Evolutionary conservation across 805 yeast genomes (phyloP), one percentile per base, ranked within the genome.

Genomic region (Candida odintsovae): DNA sequence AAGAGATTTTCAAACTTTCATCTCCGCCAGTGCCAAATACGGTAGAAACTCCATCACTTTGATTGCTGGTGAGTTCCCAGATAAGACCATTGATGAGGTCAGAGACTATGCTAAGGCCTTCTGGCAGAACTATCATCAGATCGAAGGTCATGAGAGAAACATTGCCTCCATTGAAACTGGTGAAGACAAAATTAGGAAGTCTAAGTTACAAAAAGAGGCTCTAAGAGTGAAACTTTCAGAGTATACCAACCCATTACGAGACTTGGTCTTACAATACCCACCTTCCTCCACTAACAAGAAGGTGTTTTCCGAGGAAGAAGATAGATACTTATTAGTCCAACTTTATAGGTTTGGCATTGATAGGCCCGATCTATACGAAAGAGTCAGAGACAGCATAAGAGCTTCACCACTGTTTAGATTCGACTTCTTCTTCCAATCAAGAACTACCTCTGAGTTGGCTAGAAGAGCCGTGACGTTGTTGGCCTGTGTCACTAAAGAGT

Each of bases 111-210:
- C 90, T 12, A 73, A 74, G 44, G 84, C 76, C 10, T 94, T 94
- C 64, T 94, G 98, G 99, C 58, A 74, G 22, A 76, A 84, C 44
- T 83, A 80, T 58, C 72, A 77, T 42, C 86, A 83, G 54, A 83
- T 94, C 51, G 98, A 92, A 29, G 96, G 96, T 11, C 84, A 83
- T 65, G 99, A 94, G 54, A 77, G 87, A 52, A 88, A 84, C 64
- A 67, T 90, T 45, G 71, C 76, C 18, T 92, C 83, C 57, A 88
- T 94, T 50, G 96, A 90, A 59, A 74, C 77, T 4, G 99, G 98
- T 15, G 98, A 94, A 62, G 96, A 90, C 50, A 85, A 78, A 63
- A 76, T 86, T 22, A 71, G 79, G 41, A 81, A 78, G 56, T 61
- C 76, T 10, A 76, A 76, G 55, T 67, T 81, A 28, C 97, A 90